Evolutionary conservation across 768 basidiomycete genomes (phyloP).

Genomic region (Boletus bicolor): DNA sequence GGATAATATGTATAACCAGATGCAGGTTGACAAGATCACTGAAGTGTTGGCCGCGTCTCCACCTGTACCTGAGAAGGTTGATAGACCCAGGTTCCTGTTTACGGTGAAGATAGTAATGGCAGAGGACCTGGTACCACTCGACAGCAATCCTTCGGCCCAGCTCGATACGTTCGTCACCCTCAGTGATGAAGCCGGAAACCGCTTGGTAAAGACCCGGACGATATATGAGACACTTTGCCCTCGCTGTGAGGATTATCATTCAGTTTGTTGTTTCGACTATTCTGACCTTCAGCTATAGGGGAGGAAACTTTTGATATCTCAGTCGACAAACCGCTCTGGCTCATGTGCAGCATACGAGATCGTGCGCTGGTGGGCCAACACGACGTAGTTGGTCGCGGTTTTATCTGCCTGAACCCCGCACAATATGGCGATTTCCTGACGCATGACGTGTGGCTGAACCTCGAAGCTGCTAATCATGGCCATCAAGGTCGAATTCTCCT

Average conservation of each 20-base stretch:
- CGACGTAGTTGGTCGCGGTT: constrained; percentile 86
- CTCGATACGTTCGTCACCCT: constrained; percentile 93
- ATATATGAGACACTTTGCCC: constrained; percentile 89
- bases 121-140: constrained; percentile 78
- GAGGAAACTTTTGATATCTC: constrained; percentile 96
- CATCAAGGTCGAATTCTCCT: constrained; percentile 75
- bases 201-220: constrained; percentile 91
- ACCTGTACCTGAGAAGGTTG: constrained; percentile 68
- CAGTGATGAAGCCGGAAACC: constrained; percentile 86
- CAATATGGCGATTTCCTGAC: constrained; percentile 86
- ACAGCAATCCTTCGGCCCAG: constrained; percentile 72
- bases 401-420: constrained; percentile 86
- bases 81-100: constrained; percentile 75
- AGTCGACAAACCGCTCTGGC: constrained; percentile 90
- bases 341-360: constrained; percentile 93
- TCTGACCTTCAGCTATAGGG: constrained; percentile 51
- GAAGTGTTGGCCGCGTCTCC: constrained; percentile 59
- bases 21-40: constrained; percentile 84
- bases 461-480: constrained; percentile 55
- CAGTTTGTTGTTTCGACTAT: neutral
- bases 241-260: constrained; percentile 60
- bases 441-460: constrained; percentile 88
- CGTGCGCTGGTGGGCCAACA: constrained; percentile 90
- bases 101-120: constrained; percentile 92
- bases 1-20: constrained; percentile 91